Base-by-base conservation (phyloP, 805 yeast genomes). In the Zygosaccharomyces gambellarensis region DNA sequence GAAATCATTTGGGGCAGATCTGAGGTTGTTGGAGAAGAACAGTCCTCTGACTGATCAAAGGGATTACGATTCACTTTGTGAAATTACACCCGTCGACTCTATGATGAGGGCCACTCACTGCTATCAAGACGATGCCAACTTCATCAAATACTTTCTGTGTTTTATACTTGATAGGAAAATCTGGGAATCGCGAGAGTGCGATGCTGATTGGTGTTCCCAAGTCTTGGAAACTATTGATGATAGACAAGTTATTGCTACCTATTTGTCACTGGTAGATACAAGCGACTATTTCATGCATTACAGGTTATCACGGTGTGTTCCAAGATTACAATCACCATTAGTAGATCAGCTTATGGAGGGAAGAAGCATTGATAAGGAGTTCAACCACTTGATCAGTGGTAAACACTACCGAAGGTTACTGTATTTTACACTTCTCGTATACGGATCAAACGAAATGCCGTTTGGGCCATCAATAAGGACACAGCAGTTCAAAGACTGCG, bases 101-200 rank as follows among this genome's bases (percentile, higher is more conserved):
- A 57, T 64, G 58, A 43, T 53, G 31, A 43, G 47, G 5, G 39
- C 50, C 2, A 7, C 57, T 2, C 36, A 40, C 8, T 36, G 42
- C 11, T 53, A 56, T 39, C 31, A 39, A n/a, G 41, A 44, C 9
- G 47, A 48, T n/a, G 34, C 14, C 4, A 40, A 39, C 2, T 57
- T 50, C 36, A 31, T 50, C 7, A 49, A 42, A 32, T 39, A 43
- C 22, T 55, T 62, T 39, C 41, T 63, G 23, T 59, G 57, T 22
- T 53, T 62, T 12, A 51, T 64, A 10, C 48, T 66, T 19, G 70
- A 66, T 43, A 54, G 63, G 27, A 63, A 60, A 14, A 32, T 65
- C 10, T 66, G 50, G 48, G 59, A 60, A 14, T 57, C 63, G 4
- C 28, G 51, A 8, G 55, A 51, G 14, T 54, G 55, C 29, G 53